These are phyloP conservation scores for Leccinum barrowsii DNA, from an alignment of 768 basidiomycete species.

Conservation along the genomic window DNA sequence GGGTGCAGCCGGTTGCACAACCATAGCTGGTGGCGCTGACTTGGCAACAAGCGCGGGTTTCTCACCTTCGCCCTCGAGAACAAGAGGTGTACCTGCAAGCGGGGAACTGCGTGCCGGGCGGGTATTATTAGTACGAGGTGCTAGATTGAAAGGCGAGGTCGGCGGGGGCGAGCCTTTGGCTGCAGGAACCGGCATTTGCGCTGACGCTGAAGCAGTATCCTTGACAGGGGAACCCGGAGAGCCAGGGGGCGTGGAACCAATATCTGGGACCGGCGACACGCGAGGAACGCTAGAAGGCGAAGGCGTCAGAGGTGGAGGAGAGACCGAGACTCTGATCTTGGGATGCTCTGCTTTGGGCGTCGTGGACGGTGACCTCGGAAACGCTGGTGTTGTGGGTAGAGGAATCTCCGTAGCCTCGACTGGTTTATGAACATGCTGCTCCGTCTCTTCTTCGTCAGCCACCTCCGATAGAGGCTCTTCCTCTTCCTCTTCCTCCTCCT, in stretches of 20 bases:
- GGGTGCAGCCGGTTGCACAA: conserved; percentile 39
- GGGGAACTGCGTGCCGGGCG: conserved; percentile 77
- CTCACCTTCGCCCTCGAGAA: conserved; percentile 37
- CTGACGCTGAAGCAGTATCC: conserved; percentile 25
- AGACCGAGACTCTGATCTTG: conserved; percentile 33
- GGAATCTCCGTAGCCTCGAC: conserved; percentile 23
- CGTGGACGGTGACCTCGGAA: conserved; percentile 51
- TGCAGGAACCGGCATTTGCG: conserved; percentile 15
- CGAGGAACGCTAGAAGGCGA: conserved; percentile 18
- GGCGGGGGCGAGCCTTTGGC: conserved; percentile 17
- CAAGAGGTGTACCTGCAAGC: conserved; percentile 53
- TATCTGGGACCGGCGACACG: conserved; percentile 35
- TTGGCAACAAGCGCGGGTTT: conserved; percentile 14
- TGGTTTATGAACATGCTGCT: conserved; percentile 13
- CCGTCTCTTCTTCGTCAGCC: conserved; percentile 18
- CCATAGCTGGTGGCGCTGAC: conserved; percentile 16
- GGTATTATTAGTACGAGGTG: conserved; percentile 44
- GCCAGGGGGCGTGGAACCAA: conserved; percentile 61
- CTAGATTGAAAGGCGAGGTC: conserved; percentile 39
- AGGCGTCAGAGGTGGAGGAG: conserved; percentile 30
- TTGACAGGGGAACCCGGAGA: conserved; percentile 60
- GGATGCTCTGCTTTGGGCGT: conserved; percentile 57
- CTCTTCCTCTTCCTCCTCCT: conserved; percentile 24
- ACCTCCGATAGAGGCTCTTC: conserved; percentile 21
- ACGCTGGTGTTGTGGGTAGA: conserved; percentile 32